Evolutionary conservation across 1,284 basidiomycete genomes (phyloP), one percentile per base, ranked within the genome.

Genomic region (Ustilago loliicola): DNA sequence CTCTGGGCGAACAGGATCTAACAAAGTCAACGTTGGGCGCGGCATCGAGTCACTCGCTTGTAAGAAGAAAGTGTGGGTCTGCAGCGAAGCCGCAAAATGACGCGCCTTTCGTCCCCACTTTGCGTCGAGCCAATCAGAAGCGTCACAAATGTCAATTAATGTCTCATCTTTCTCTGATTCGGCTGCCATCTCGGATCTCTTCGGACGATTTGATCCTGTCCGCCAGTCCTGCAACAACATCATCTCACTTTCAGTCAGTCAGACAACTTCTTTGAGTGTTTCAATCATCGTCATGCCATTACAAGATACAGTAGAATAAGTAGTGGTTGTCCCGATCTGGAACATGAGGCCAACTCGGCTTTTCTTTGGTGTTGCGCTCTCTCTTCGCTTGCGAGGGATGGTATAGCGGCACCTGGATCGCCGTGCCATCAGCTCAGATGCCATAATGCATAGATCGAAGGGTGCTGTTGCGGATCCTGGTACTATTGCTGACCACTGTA

Each of bases 131-230:
- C 67, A 70, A 70, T 70, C 67, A 70, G 30, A 56, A 13, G 21
- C 53, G 48, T 40, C 27, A 6, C 30, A 65, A 62, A 61, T 71
- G 68, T 71, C 62, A 60, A 40, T 45, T 27, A 34, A 47, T 32
- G 19, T 48, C 45, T 59, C 42, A 59, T 59, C 57, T 45, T 8
- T 21, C 23, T 21, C 10, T 8, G 11, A 40, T 13, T 29, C 38
- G n/a, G n/a, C 27, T n/a, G 66, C 34, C 21, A 21, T 23, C 45
- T 71, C 68, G 68, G 68, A 65, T 61, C 68, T 71, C 48, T 71
- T 71, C 68, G 62, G 52, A n/a, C 68, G 68, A 65, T n/a, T 50
- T 48, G 52, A 30, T 59, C 32, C 50, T n/a, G 6, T 17, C 59
- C 47, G 48, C 23, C 32, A 11, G n/a, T n/a, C 34, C 48, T 36